A percentile compares a stretch with the other conserved stretches of the same genome.
These are phyloP conservation scores for Calcarisporium arbuscula DNA, from an alignment of 2,329 filamentous ascomycete genomes.

Conservation along the genomic window DNA sequence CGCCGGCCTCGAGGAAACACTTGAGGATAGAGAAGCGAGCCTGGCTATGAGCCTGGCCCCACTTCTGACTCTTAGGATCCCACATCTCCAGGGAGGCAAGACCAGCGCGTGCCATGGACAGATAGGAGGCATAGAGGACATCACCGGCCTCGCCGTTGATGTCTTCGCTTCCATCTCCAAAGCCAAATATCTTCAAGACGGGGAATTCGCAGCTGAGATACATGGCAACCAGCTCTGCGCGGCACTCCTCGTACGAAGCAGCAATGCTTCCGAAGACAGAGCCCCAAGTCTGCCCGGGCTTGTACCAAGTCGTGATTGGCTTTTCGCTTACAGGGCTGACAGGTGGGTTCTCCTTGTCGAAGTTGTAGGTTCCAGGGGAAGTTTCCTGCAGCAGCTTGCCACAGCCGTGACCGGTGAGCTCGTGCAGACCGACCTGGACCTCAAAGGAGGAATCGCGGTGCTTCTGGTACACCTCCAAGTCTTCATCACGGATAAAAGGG, in stretches of 20 bases:
- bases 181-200: conserved; percentile 86
- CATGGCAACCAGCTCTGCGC: conserved; percentile 93
- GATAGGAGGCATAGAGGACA: conserved; percentile 80
- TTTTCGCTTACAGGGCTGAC: conserved; percentile 72
- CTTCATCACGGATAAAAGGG: conserved; percentile 76
- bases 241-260: conserved; percentile 88
- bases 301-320: conserved; percentile 79
- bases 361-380: conserved; percentile 75
- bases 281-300: conserved; percentile 91
- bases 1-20: conserved; percentile 79
- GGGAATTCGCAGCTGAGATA: conserved; percentile 81
- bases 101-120: conserved; percentile 92
- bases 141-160: conserved; percentile 75
- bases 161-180: conserved; percentile 68
- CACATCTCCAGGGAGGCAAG: conserved; percentile 86
- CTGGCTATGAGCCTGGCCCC: conserved; percentile 90
- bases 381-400: conserved; percentile 93
- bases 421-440: conserved; percentile 91
- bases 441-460: conserved; percentile 87
- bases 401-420: conserved; percentile 77
- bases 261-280: conserved; percentile 85
- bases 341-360: conserved; percentile 75
- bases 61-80: conserved; percentile 85
- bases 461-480: conserved; percentile 72
- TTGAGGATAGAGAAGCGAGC: conserved; percentile 83